Base-by-base conservation (phyloP, 2,329 filamentous ascomycete species). In the Sclerotiophoma versabilis region DNA sequence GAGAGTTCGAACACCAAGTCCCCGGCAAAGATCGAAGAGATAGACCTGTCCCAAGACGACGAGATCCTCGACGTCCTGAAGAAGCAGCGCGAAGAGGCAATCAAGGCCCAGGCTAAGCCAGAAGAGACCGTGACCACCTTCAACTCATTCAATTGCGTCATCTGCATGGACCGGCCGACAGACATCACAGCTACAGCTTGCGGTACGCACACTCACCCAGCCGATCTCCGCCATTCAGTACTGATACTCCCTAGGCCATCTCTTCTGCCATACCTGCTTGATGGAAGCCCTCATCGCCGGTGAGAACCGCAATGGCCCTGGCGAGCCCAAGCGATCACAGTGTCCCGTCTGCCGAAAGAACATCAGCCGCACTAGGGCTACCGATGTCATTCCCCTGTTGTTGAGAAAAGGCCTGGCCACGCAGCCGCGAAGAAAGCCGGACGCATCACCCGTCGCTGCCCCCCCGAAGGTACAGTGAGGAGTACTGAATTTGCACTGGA, bases 211-310 rank as follows among this genome's bases (percentile, higher is more conserved):
- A 20, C 2, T 23, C 19, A 15, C 22, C 14, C 23, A 49, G 79
- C 75, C 19, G 23, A 17, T 11, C 14, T 25, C 8, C 19, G 2
- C 34, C 3, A 9, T 22, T 17, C 19, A 17, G 22, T 38, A 20
- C 63, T 68, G 52, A 65, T 17, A 2, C 29, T 12, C 2, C 1
- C 1, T 50, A 86, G 84, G 85, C 0, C 85, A 88, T 65, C 76
- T 87, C 20, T 87, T 87, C 70, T 88, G 85, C 67, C 84, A 87
- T 62, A 81, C 81, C 29, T 88, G 85, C 62, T 81, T 88, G 34
- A 80, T 83, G 44, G 82, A 86, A 65, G 82, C 83, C n/a, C 72
- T 88, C 15, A 82, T 82, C 32, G 81, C 80, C 22, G 80, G 80
- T 36, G 83, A 85, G 60, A 80, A 80, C 58, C 80, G 79, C 33